A percentile compares a stretch with the other conserved stretches of the same genome.
Evolutionary conservation across 2,329 filamentous ascomycete species (phyloP).

Genomic region (Arthrobotrys entomopaga): DNA sequence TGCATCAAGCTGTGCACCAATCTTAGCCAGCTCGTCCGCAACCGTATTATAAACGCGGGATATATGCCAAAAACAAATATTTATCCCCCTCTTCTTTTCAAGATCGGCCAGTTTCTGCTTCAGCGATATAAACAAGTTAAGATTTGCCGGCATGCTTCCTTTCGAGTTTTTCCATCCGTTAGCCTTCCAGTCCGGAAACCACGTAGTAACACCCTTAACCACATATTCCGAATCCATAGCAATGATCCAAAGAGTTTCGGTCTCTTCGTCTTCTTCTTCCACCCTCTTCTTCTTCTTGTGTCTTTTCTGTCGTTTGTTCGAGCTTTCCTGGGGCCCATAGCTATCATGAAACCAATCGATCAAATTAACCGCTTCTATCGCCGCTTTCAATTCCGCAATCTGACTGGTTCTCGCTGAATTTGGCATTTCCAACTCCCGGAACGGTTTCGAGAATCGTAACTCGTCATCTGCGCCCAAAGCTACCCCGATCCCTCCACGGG

Average conservation of each 20-base stretch:
- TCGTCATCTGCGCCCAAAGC: background rate
- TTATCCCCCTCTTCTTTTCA: background rate
- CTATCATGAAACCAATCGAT: background rate
- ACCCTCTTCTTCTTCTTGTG: background rate
- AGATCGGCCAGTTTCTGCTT: constrained; percentile 5
- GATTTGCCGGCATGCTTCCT: constrained; percentile 5
- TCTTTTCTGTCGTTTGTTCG: background rate
- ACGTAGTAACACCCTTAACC: constrained; percentile 13
- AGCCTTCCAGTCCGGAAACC: constrained; percentile 21
- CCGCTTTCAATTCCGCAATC: constrained; percentile 29
- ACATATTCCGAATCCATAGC: constrained; percentile 33
- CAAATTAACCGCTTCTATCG: constrained; percentile 7
- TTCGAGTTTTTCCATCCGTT: constrained; percentile 4
- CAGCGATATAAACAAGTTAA: constrained; percentile 11
- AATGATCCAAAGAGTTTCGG: constrained; percentile 4
- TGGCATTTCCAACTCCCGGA: constrained; percentile 1
- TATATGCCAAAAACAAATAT: constrained; percentile 29
- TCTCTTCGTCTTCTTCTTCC: background rate
- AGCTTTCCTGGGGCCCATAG: background rate
- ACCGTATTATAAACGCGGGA: constrained; percentile 19
- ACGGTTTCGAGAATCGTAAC: constrained; percentile 15
- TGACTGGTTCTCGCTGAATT: constrained; percentile 12
- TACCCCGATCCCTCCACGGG: constrained; percentile 24
- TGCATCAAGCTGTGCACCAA: constrained; percentile 1
- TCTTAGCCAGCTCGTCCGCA: constrained; percentile 25